These are phyloP conservation scores for Sungouiella blattae DNA, from an alignment of 805 yeast species.

Conservation along the genomic window DNA sequence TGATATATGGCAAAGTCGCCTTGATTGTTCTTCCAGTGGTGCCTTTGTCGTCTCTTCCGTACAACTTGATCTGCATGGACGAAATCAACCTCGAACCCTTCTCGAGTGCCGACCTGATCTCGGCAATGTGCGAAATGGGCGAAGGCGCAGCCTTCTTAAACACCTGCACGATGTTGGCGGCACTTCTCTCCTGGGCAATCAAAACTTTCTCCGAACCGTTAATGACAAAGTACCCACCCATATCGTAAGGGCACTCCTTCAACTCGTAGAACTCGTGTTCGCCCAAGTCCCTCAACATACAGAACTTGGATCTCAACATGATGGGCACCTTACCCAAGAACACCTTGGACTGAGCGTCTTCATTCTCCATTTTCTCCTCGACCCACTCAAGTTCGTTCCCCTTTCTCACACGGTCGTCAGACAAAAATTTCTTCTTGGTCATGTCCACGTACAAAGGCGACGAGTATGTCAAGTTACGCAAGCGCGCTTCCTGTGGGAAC, in stretches of 20 bases:
- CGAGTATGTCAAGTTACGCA: slow-evolving; percentile 93
- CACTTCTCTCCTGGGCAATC: slow-evolving; percentile 97
- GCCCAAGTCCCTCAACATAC: slow-evolving; percentile 83
- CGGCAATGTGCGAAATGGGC: slow-evolving; percentile 94
- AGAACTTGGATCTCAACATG: slow-evolving; percentile 94
- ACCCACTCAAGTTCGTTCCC: slow-evolving; percentile 47
- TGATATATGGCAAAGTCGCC: slow-evolving; percentile 94
- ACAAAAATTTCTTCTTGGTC: slow-evolving; percentile 82
- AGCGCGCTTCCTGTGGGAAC: slow-evolving; percentile 97
- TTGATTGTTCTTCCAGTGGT: slow-evolving; percentile 76
- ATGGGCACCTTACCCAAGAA: slow-evolving; percentile 96
- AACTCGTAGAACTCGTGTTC: slow-evolving; percentile 93
- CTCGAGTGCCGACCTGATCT: slow-evolving; percentile 93
- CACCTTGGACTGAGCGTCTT: slow-evolving; percentile 65
- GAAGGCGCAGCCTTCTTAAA: slow-evolving; percentile 97
- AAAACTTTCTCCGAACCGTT: slow-evolving; percentile 98
- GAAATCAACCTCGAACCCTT: slow-evolving; percentile 95
- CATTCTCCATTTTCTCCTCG: slow-evolving; percentile 51
- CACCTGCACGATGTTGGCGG: slow-evolving; percentile 98
- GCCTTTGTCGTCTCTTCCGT: slow-evolving; percentile 75
- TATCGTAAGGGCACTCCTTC: slow-evolving; percentile 98
- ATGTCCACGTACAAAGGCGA: slow-evolving; percentile 96
- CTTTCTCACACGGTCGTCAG: slow-evolving; percentile 62
- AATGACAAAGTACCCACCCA: slow-evolving; percentile 98
- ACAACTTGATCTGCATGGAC: slow-evolving; percentile 89